phyloP scores from a whole-genome alignment of 352 stramenopile species.

The Thalassiosira allenii region DNA sequence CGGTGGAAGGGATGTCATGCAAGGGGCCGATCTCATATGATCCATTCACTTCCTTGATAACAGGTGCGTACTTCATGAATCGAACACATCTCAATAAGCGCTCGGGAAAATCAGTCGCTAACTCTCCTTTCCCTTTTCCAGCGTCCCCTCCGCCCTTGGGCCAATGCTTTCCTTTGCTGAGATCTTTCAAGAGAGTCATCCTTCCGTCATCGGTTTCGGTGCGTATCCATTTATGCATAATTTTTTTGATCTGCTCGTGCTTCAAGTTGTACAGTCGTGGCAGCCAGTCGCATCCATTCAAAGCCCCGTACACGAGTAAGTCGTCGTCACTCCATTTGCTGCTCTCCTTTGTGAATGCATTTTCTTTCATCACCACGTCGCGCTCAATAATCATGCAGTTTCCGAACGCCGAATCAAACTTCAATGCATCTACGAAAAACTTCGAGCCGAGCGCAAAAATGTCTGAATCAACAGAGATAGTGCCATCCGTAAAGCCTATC shows the following conservation, averaged over 20 bases:
- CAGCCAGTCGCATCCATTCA: conserved; percentile 11
- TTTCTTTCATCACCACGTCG: conserved; percentile 9
- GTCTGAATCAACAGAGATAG: conserved; percentile 11
- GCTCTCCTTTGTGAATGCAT: conserved; percentile 4
- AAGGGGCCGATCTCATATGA: not conserved
- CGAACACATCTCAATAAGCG: not conserved
- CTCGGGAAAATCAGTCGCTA: conserved; percentile 3
- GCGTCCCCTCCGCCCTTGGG: not conserved
- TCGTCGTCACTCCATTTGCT: conserved; percentile 16
- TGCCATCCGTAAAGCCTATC: conserved; percentile 8
- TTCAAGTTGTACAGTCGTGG: not conserved
- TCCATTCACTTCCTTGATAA: not conserved
- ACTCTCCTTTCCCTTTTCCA: not conserved
- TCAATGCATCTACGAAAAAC: not conserved
- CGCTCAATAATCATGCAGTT: conserved; percentile 12
- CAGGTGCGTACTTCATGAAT: conserved; percentile 14
- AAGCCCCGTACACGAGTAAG: conserved; percentile 13
- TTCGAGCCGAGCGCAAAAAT: conserved; percentile 9
- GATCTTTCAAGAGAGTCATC: not conserved
- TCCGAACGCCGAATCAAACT: not conserved
- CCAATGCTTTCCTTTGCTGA: conserved; percentile 3
- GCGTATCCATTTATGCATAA: conserved; percentile 5
- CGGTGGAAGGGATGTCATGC: not conserved
- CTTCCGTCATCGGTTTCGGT: not conserved
- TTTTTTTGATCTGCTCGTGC: not conserved